Percentiles rank a stretch among this genome's conserved stretches.
These are phyloP conservation scores for Flueggea neowawraea DNA, from an alignment of 441 rosid genomes.

Conservation along the genomic window DNA sequence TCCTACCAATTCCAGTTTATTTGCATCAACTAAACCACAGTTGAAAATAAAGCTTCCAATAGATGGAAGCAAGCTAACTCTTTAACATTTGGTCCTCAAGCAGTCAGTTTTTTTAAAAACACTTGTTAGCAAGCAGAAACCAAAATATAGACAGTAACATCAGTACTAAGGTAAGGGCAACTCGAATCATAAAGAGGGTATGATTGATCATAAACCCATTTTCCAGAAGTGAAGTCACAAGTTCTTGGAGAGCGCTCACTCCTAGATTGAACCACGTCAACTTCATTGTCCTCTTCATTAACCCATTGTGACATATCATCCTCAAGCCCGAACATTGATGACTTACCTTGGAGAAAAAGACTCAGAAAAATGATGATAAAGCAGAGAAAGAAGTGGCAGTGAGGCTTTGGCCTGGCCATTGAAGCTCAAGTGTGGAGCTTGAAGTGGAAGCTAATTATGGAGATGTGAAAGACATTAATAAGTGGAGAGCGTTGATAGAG, in stretches of 20 bases:
- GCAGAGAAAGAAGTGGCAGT: conserved; percentile 13
- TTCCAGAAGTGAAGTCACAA: conserved; percentile 69
- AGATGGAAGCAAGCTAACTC: no score
- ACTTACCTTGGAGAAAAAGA: conserved; percentile 31
- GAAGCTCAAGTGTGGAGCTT: conserved; percentile 6
- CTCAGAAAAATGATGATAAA: conserved; percentile 10
- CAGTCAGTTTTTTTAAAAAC: no score
- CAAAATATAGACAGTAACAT: conserved; percentile 29
- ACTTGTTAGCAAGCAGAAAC: no score
- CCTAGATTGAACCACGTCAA: conserved; percentile 47
- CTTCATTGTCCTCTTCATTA: conserved; percentile 42
- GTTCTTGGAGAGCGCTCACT: conserved; percentile 23
- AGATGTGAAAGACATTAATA: background rate
- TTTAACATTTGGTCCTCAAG: no score
- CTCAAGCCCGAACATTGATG: conserved; percentile 23
- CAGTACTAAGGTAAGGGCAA: conserved; percentile 80
- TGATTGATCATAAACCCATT: conserved; percentile 71
- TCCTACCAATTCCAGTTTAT: no score
- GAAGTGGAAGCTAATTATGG: no score
- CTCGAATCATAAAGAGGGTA: conserved; percentile 80
- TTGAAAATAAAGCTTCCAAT: no score
- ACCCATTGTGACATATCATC: conserved; percentile 34
- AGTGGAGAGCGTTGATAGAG: background rate
- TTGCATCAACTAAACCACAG: no score
- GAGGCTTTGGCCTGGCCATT: conserved; percentile 27